Base-by-base conservation (phyloP, 2,329 filamentous ascomycete species). In the Penicillium paneum region DNA sequence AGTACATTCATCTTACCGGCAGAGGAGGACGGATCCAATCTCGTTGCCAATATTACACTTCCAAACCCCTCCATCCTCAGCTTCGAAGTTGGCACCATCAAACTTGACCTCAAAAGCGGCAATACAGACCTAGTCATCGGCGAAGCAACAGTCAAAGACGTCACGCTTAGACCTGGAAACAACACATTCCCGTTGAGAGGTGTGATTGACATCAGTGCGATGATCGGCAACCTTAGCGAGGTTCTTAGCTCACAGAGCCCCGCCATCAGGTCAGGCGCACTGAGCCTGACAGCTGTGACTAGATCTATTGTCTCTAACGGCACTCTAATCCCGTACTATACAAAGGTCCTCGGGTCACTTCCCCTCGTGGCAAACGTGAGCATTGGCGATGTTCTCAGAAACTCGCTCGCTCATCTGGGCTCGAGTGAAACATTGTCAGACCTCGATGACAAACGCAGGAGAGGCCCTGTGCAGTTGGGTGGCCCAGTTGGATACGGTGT, bases 51-150 rank as follows among this genome's bases (percentile, higher is more conserved):
- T 29, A 40, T 59, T 3, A 59, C 55, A 5, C 56, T 66, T 3
- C 64, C 64, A 13, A 66, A 66, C 29, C 61, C 55, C 7, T 60
- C 57, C 3, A 50, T 57, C n/a, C 42, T 65, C 13, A 56, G 44
- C 11, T 54, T 66, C n/a, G 52, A 65, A 39, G 59, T 65, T 5
- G 64, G 64, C 5, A 64, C 57, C 2, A 45, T 66, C n/a, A 55
- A 42, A 1, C 44, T 66, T 24, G 56, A 66, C 19, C 31, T 65
- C 13, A 62, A 63, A 40, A 61, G 48, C n/a, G 59, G 53, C 5
- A 48, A 60, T 31, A 35, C 52, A 34, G 40, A 40, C 36, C 38
- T 62, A 2, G n/a, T 51, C 2, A 54, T 66, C 19, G 64, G 63
- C 5, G 59, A 64, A 13, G 63, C 52, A 6, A 61, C 57, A 1